phyloP scores from a whole-genome alignment of 1,284 basidiomycete species.

The Golubevia sp. region DNA sequence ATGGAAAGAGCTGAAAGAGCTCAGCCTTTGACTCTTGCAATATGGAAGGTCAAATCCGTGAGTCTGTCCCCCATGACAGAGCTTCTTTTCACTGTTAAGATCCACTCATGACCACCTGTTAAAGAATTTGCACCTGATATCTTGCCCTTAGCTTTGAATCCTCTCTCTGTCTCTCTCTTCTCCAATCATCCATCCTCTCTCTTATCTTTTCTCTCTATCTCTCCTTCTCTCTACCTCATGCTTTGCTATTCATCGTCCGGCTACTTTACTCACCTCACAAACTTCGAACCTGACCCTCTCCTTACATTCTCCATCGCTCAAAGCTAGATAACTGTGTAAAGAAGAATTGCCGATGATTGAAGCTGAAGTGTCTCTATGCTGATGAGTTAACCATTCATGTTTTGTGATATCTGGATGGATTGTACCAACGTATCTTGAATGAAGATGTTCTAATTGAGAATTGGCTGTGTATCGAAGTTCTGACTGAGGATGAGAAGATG shows the following conservation, averaged over 20 bases:
- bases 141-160: too few relatives aligned
- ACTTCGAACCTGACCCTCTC: slow-evolving; percentile 49
- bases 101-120: too few relatives aligned
- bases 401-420: slow-evolving; percentile 57
- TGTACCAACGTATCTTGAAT: slow-evolving; percentile 55
- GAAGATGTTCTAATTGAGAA: slow-evolving; percentile 19
- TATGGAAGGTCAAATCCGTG: too few relatives aligned
- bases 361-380: slow-evolving; percentile 52
- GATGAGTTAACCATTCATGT: slow-evolving; percentile 56
- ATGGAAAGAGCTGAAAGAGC: too few relatives aligned
- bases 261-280: slow-evolving; percentile 21
- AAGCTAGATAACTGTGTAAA: slow-evolving; percentile 42
- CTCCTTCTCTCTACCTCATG: too few relatives aligned
- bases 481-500: neutral
- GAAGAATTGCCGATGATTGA: slow-evolving; percentile 50
- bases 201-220: neutral
- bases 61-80: too few relatives aligned
- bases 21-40: too few relatives aligned
- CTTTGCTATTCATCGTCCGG: too few relatives aligned
- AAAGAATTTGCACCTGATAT: too few relatives aligned
- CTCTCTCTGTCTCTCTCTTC: too few relatives aligned
- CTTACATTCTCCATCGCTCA: slow-evolving; percentile 51
- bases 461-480: slow-evolving; percentile 9
- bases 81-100: too few relatives aligned
- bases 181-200: neutral